phyloP scores from a whole-genome alignment of 345 rosid genomes.

The Citrus inodora region DNA sequence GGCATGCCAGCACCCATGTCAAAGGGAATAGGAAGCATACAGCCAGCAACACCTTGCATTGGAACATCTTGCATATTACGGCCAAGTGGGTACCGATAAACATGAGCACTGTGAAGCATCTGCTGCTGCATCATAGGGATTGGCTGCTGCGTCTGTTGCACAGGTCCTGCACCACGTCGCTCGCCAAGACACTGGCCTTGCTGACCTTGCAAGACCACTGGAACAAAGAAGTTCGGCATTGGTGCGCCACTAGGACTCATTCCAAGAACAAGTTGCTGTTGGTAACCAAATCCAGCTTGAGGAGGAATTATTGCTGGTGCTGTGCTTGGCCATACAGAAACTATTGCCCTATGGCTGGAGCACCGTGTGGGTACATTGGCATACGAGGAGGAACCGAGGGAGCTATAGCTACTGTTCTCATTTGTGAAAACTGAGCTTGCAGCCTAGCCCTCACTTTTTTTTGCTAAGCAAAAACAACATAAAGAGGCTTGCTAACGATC shows the following conservation, averaged over 20 bases:
- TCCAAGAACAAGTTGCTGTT: conserved; percentile 72
- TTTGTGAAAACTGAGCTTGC: conserved; percentile 68
- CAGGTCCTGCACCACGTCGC: conserved; percentile 43
- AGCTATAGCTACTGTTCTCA: conserved; percentile 59
- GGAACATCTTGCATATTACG: too few relatives aligned
- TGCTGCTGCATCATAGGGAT: conserved; percentile 52
- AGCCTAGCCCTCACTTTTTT: conserved; percentile 61
- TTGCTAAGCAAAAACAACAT: conserved; percentile 34
- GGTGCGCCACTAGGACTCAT: conserved; percentile 73
- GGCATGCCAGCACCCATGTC: conserved; percentile 57
- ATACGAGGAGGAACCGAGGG: conserved; percentile 56
- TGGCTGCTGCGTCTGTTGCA: conserved; percentile 59
- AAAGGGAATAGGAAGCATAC: conserved; percentile 53
- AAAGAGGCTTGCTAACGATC: conserved; percentile 60
- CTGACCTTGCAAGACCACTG: conserved; percentile 54
- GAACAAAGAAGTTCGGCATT: conserved; percentile 63
- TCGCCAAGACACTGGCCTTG: conserved; percentile 70
- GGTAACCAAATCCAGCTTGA: conserved; percentile 73
- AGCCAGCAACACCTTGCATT: conserved; percentile 38
- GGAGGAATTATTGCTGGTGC: conserved; percentile 65
- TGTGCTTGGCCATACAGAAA: conserved; percentile 66
- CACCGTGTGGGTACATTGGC: conserved; percentile 71
- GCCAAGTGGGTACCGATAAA: too few relatives aligned
- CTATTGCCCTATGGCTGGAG: conserved; percentile 63
- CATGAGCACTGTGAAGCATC: too few relatives aligned